Base-by-base conservation (phyloP, 495 filamentous ascomycete genomes). In the Talaromyces ruber region DNA sequence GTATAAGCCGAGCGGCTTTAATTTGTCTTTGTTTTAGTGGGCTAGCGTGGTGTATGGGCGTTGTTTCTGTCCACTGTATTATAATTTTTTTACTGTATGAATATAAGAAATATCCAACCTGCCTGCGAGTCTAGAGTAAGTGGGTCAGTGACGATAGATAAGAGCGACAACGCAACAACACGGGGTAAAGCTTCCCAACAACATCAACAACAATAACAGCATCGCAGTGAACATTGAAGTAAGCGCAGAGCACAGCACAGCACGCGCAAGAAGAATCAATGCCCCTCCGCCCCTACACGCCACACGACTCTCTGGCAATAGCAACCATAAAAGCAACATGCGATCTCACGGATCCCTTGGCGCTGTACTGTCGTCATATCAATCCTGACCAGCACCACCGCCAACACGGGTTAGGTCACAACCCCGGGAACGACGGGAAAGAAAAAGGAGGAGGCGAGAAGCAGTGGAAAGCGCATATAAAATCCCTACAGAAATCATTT, bases 1-100 rank as follows among this genome's bases (percentile, higher is more conserved):
- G 32, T 80, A 76, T 68, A 58, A 76, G 71, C 6, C 65, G 34
- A 79, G 76, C 80, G 47, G 71, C 68, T 18, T 82, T 65, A 47
- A 21, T 9, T 47, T 47, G 8, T 67, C 18, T 51, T 21, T 61
- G 16, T 47, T 54, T 43, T 43, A n/a, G n/a, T n/a, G n/a, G n/a
- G n/a, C n/a, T 54, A 54, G 51, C 51, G 51, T 16, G 51, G 51
- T 54, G 51, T 54, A 14, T 54, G 18, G 51, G 1, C 22, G 26
- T 54, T 4, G 11, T 11, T 0, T 34, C 0, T 34, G 30, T 39
- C 16, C 2, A 16, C 6, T 39, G 34, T 39, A 39, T 5, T 16
- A 16, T 39, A 39, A 3, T n/a, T 39, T 39, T n/a, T 39, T 39
- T 11, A 16, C 34, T 39, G 34, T 39, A 5, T 39, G 34, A 39